Evolutionary conservation across 2,329 filamentous ascomycete genomes (phyloP), one percentile per base, ranked within the genome.

Genomic region (Aplosporella prunicola): DNA sequence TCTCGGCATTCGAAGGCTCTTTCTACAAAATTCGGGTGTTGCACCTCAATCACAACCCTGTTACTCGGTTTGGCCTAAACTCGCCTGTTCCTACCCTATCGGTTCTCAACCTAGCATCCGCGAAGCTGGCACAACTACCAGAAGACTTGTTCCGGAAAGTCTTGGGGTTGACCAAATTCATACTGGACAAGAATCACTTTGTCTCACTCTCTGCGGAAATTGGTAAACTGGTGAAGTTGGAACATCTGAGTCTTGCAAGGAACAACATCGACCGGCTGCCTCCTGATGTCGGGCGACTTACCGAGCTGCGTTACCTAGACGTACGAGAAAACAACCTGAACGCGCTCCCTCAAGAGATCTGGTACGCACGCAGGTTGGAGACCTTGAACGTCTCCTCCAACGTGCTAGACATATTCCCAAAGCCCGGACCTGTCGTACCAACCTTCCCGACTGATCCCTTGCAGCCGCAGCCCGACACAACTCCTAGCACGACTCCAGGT

Each of bases 361-460:
- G 91, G 91, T 89, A 85, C 69, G 89, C 89, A 35, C 80, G 81
- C 49, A 87, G 82, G 54, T 63, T 98, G 38, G 88, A 96, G 59
- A 89, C 82, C 0, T 72, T 98, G 42, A 98, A 98, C 50, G 80
- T 93, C 9, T 96, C 89, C 1, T 95, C 91, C 9, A 98, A 98
- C 49, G 80, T 96, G 5, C 69, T 98, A 14, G 82, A 88, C 34
- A 78, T 76, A 26, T 96, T 98, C 54, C 91, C 91, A 1, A 95
- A 93, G 55, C 85, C 85, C 15, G 68, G 69, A 30, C 58, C 43
- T 27, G 44, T 48, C 11, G 44, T 45, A 23, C 32, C 42, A 5
- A 25, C 35, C 5, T 36, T 32, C 15, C 28, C 29, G n/a, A 9
- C 25, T 5, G 41, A 52, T 5, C n/a, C n/a, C n/a, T n/a, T n/a